These are phyloP conservation scores for Peronospora destructor DNA, from an alignment of 352 stramenopile species.

Conservation along the genomic window DNA sequence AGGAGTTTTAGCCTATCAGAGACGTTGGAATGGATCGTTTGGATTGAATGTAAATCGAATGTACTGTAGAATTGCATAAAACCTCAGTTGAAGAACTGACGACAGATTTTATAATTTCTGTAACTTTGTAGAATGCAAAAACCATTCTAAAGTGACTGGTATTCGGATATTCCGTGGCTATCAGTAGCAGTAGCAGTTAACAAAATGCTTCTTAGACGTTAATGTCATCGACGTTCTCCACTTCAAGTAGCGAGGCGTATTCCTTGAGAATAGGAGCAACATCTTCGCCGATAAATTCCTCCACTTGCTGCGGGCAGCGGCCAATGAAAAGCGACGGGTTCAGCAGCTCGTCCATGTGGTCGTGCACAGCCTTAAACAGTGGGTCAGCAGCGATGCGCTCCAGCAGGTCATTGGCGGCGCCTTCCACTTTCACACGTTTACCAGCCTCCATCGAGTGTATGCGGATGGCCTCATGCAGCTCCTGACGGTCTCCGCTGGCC, in stretches of 20 bases:
- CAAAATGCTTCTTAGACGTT: slow-evolving; percentile 86
- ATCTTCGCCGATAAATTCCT: slow-evolving; percentile 94
- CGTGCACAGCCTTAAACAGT: slow-evolving; percentile 92
- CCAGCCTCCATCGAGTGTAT: slow-evolving; percentile 98
- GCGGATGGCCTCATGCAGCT: slow-evolving; percentile 97
- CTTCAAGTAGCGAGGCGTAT: slow-evolving; percentile 83
- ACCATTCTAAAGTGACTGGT: too few relatives aligned
- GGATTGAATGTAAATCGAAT: not conserved
- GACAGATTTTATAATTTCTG: too few relatives aligned
- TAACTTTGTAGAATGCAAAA: not conserved
- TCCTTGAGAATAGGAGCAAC: slow-evolving; percentile 91
- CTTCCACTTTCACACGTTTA: slow-evolving; percentile 96
- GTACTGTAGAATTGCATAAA: not conserved
- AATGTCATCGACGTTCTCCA: slow-evolving; percentile 91
- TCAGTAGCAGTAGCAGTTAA: not conserved
- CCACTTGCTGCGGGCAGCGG: slow-evolving; percentile 91
- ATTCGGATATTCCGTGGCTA: too few relatives aligned
- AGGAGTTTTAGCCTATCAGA: slow-evolving; percentile 4
- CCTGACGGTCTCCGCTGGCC: slow-evolving; percentile 95
- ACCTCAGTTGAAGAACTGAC: not conserved
- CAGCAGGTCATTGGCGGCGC: slow-evolving; percentile 95
- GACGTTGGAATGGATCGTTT: not conserved
- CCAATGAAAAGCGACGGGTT: slow-evolving; percentile 97
- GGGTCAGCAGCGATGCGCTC: slow-evolving; percentile 93
- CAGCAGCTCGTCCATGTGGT: slow-evolving; percentile 91